Evolutionary conservation across 805 yeast genomes (phyloP).

Genomic region (Blastobotrys terrestris): DNA sequence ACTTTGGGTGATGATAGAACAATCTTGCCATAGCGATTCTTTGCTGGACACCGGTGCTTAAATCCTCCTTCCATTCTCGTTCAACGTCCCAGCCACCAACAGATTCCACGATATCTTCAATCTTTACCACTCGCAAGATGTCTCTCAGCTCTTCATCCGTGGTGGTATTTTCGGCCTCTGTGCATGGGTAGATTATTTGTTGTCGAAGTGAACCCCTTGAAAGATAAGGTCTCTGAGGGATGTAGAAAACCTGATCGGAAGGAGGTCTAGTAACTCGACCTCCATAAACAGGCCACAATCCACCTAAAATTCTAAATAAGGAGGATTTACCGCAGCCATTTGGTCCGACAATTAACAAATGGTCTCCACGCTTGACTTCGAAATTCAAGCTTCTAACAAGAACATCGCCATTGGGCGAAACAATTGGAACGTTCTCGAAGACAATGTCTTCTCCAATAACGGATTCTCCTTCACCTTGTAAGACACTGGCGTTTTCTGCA

Average conservation of each 20-base stretch:
- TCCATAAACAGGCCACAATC: constrained; percentile 77
- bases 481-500: constrained; percentile 13
- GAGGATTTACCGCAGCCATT: constrained; percentile 97
- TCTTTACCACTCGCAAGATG: constrained; percentile 32
- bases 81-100: constrained; percentile 58
- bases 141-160: constrained; percentile 31
- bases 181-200: constrained; percentile 84
- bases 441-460: constrained; percentile 52
- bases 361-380: constrained; percentile 72
- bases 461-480: constrained; percentile 24
- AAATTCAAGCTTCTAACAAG: constrained; percentile 63
- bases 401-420: constrained; percentile 78
- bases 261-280: constrained; percentile 58
- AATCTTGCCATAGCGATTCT: constrained; percentile 88
- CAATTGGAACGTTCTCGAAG: constrained; percentile 69
- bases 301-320: constrained; percentile 82
- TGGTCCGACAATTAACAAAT: constrained; percentile 86
- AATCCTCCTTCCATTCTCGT: constrained; percentile 82
- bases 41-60: constrained; percentile 89
- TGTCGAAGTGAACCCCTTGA: constrained; percentile 76
- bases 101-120: constrained; percentile 29
- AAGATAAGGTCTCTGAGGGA: constrained; percentile 89
- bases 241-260: constrained; percentile 65
- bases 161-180: constrained; percentile 42
- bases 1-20: constrained; percentile 84